phyloP scores from a whole-genome alignment of 148 eudicot species.

The Limonium bicolor region DNA sequence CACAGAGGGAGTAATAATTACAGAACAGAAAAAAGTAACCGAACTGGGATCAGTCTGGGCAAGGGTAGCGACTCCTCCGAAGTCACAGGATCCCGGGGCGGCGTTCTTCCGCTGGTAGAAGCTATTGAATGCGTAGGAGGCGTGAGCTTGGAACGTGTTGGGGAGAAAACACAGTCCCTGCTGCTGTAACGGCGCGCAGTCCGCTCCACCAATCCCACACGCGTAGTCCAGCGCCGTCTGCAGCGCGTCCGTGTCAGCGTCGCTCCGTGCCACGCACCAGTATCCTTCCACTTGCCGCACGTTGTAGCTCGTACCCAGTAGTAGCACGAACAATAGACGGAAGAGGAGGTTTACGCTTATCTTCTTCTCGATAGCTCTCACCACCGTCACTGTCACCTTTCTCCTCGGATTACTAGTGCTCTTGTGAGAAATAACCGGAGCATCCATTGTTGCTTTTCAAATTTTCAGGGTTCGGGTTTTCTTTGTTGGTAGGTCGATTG shows the following conservation, averaged over 20 bases:
- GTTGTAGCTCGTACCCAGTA: neutral
- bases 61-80: conserved; percentile 40
- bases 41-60: conserved; percentile 65
- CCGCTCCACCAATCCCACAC: conserved; percentile 45
- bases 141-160: conserved; percentile 52
- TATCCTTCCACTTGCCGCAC: conserved; percentile 9
- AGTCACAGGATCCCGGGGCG: conserved; percentile 48
- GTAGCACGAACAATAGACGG: neutral
- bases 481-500: no score
- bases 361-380: no score
- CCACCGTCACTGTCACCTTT: no score
- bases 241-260: conserved; percentile 26
- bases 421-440: neutral
- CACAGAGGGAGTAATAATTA: neutral
- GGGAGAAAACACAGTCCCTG: conserved; percentile 55
- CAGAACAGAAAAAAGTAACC: neutral
- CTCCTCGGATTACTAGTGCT: no score
- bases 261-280: conserved; percentile 64
- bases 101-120: conserved; percentile 32
- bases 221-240: conserved; percentile 49
- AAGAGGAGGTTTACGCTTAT: neutral
- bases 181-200: conserved; percentile 37
- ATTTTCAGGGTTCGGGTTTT: no score
- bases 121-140: conserved; percentile 74
- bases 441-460: neutral